Evolutionary conservation across 495 filamentous ascomycete species (phyloP).

Genomic region (Penicillium dipodomyicola): DNA sequence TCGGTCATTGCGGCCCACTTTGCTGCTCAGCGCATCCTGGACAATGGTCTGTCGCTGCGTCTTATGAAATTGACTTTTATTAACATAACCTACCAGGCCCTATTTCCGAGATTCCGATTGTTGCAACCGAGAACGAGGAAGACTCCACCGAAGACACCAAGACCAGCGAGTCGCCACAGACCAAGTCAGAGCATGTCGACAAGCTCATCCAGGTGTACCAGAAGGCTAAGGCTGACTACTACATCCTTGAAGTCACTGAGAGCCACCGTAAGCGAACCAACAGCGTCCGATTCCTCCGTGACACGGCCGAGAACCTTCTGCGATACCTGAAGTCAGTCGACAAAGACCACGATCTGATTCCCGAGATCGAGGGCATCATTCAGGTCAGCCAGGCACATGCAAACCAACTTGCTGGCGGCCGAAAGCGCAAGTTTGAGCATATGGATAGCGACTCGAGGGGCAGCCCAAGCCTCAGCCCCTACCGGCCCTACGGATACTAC

Average conservation of each 20-base stretch:
- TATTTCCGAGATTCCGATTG: neutral
- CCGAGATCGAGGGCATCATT: constrained; percentile 35
- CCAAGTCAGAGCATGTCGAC: constrained; percentile 16
- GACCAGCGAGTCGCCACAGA: neutral
- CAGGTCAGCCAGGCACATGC: constrained; percentile 32
- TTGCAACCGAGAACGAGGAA: neutral
- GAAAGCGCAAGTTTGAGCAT: constrained; percentile 43
- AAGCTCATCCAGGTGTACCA: constrained; percentile 38
- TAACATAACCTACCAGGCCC: constrained; percentile 1
- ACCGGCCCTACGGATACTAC: constrained; percentile 3
- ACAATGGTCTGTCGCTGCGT: constrained; percentile 4
- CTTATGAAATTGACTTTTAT: neutral
- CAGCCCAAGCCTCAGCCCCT: neutral
- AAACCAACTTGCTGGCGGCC: constrained; percentile 40
- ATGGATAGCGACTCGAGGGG: neutral
- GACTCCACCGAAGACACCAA: neutral
- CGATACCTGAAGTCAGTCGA: constrained; percentile 33
- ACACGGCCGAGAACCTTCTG: constrained; percentile 48
- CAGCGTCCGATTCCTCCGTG: constrained; percentile 47
- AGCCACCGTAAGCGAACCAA: constrained; percentile 24
- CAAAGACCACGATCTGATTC: constrained; percentile 22
- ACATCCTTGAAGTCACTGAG: constrained; percentile 16
- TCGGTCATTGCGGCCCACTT: constrained; percentile 10
- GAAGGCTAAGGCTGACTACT: constrained; percentile 40
- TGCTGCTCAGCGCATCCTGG: constrained; percentile 10